These are phyloP conservation scores for Parascedosporium putredinis DNA, from an alignment of 2,329 filamentous ascomycete genomes.

Conservation along the genomic window DNA sequence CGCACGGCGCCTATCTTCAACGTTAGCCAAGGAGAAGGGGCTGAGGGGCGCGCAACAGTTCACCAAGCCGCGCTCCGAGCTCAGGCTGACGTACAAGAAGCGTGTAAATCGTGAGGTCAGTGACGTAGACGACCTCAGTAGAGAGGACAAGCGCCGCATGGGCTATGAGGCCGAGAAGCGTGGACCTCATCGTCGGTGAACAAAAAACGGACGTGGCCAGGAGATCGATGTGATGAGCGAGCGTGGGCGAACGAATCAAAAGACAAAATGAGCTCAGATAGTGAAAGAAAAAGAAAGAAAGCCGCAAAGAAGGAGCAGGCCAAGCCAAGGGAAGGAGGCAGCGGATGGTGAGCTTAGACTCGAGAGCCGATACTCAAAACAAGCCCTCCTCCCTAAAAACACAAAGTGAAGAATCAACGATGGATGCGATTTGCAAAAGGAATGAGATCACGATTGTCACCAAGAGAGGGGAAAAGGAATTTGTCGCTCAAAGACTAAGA, in stretches of 20 bases:
- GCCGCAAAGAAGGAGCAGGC: not conserved
- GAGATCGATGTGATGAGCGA: no score
- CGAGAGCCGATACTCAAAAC: not conserved
- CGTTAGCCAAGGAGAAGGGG: not conserved
- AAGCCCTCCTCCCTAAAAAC: not conserved
- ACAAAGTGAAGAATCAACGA: not conserved
- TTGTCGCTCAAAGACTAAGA: no score
- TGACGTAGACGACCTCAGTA: constrained; percentile 28
- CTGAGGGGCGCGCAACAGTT: not conserved
- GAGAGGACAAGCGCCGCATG: not conserved
- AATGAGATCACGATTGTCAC: no score
- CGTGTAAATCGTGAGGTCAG: constrained; percentile 31
- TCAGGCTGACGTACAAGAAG: constrained; percentile 23
- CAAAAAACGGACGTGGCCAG: no score
- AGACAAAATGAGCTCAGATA: not conserved
- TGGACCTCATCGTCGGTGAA: not conserved
- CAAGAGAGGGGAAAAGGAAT: no score
- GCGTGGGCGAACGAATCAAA: not conserved
- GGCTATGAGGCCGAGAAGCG: not conserved
- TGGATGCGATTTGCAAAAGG: not conserved
- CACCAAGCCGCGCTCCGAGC: not conserved
- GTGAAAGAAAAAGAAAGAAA: not conserved
- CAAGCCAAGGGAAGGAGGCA: not conserved
- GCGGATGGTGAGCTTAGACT: not conserved
- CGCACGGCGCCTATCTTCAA: constrained; percentile 36